Conservation (phyloP, 768 basidiomycete genomes). For the Trichaptum fuscoviolaceum region DNA sequence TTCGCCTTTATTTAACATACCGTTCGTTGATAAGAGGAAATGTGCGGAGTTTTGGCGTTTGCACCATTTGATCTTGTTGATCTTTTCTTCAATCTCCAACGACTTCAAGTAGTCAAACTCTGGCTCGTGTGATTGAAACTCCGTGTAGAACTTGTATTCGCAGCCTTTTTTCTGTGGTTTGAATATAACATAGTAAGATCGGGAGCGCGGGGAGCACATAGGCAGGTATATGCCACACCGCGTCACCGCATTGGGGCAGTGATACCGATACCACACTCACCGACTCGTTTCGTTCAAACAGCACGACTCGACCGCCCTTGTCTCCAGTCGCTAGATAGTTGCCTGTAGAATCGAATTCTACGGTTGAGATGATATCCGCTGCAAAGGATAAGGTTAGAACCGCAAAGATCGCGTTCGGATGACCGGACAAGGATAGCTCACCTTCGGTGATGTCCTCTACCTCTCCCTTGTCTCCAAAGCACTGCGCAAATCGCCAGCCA, state of each 20-base stretch:
- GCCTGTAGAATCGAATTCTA: slow-evolving; percentile 99
- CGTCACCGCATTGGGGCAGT: slow-evolving; percentile 7
- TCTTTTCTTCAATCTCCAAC: slow-evolving; percentile 99
- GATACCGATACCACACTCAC: slow-evolving; percentile 39
- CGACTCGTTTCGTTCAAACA: slow-evolving; percentile 98
- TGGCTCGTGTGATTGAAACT: slow-evolving; percentile 99
- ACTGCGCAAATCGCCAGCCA: slow-evolving; percentile 98
- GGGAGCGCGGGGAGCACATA: slow-evolving; percentile 22
- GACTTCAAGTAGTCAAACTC: slow-evolving; percentile 99
- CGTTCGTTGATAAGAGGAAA: slow-evolving; percentile 95
- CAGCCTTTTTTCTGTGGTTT: slow-evolving; percentile 90
- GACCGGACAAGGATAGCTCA: slow-evolving; percentile 28
- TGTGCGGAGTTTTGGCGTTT: slow-evolving; percentile 96
- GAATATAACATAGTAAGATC: slow-evolving; percentile 14
- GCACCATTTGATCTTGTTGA: slow-evolving; percentile 99
- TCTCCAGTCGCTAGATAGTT: slow-evolving; percentile 99
- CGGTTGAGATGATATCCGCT: slow-evolving; percentile 99
- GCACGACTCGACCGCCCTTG: slow-evolving; percentile 97
- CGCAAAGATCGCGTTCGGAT: slow-evolving; percentile 9
- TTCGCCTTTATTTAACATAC: slow-evolving; percentile 36
- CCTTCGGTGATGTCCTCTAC: slow-evolving; percentile 99
- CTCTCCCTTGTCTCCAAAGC: slow-evolving; percentile 99
- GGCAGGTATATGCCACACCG: slow-evolving; percentile 26
- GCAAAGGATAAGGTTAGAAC: slow-evolving; percentile 20
- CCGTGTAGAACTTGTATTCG: slow-evolving; percentile 99